A percentile compares a stretch with the other conserved stretches of the same genome.
These are phyloP conservation scores for Colletotrichum noveboracense DNA, from an alignment of 2,329 filamentous ascomycete species.

Conservation along the genomic window DNA sequence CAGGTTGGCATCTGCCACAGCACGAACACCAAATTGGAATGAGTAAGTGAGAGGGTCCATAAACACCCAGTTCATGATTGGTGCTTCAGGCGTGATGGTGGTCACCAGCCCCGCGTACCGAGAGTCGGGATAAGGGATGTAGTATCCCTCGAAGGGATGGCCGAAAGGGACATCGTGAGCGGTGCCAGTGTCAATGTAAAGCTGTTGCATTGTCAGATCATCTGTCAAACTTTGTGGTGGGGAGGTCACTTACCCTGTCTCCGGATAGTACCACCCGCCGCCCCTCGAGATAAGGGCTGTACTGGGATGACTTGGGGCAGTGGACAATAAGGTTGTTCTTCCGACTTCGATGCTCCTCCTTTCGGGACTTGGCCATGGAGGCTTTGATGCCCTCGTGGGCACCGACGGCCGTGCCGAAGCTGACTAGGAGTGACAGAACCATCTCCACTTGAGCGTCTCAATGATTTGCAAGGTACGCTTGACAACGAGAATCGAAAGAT, in stretches of 20 bases:
- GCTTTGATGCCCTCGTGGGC: conserved; percentile 51
- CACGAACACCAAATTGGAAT: conserved; percentile 50
- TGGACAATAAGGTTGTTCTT: conserved; percentile 53
- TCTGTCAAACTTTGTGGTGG: not conserved
- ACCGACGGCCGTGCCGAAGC: conserved; percentile 49
- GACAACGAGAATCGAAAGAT: not conserved
- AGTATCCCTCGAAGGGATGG: conserved; percentile 63
- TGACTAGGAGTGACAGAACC: conserved; percentile 39
- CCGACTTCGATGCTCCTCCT: conserved; percentile 51
- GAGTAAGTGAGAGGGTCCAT: conserved; percentile 49
- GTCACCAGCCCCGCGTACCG: conserved; percentile 50
- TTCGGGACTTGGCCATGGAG: conserved; percentile 48
- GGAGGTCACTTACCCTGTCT: conserved; percentile 35
- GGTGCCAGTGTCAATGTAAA: conserved; percentile 51
- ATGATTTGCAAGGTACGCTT: not conserved
- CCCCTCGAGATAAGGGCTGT: conserved; percentile 47
- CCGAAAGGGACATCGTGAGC: conserved; percentile 36
- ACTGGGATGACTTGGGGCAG: conserved; percentile 50
- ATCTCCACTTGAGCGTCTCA: conserved; percentile 8
- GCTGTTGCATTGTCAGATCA: conserved; percentile 26
- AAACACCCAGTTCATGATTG: conserved; percentile 57
- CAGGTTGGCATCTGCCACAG: conserved; percentile 44
- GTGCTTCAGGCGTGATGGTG: conserved; percentile 52
- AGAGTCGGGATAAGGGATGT: conserved; percentile 60
- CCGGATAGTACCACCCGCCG: conserved; percentile 49